Base-by-base conservation (phyloP, 1,284 basidiomycete species). In the Cryptococcus sp. region DNA sequence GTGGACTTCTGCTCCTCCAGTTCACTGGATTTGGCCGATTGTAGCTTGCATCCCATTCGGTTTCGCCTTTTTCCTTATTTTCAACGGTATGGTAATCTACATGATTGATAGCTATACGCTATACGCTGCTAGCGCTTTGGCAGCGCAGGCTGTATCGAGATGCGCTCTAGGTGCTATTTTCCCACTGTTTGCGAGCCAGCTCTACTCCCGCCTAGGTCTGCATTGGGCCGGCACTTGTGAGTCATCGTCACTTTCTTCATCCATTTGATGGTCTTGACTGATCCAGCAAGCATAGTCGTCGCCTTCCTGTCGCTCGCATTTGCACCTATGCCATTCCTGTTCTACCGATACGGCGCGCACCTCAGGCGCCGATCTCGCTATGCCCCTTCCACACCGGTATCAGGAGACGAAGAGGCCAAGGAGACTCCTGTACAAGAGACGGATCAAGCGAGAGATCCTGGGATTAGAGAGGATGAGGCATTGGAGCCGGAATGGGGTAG, bases 141-240 rank as follows among this genome's bases (percentile, higher is more conserved):
- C 88, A 0, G 83, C 87, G 37, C 87, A 86, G 22, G 84, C 88
- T 25, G 83, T 91, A 25, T 71, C 87, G 40, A 83, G 88, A 43
- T 86, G 84, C 3, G 73, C 83, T 3, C 82, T 86, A 52, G 89
- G 86, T 3, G 61, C 61, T 11, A 62, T 64, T 17, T 72, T 73
- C 68, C 75, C 74, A 0, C 65, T 78, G 22, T 78, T 79, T 61
- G 61, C 71, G 0, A 63, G 57, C 0, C 58, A 66, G 17, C 74
- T 80, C 70, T 79, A 79, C 54, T 25, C 59, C 0, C 61, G 61
- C 44, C 67, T 80, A n/a, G 78, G 78, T 0, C 63, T 73, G 23
- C 61, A 72, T 45, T 74, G 72, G 69, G 75, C 74, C 6, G 66
- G 68, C 1, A 71, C 72, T 15, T 65, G 11, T 23, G 17, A 13